These are phyloP conservation scores for Xylaria multiplex DNA, from an alignment of 2,329 filamentous ascomycete genomes.

Conservation along the genomic window DNA sequence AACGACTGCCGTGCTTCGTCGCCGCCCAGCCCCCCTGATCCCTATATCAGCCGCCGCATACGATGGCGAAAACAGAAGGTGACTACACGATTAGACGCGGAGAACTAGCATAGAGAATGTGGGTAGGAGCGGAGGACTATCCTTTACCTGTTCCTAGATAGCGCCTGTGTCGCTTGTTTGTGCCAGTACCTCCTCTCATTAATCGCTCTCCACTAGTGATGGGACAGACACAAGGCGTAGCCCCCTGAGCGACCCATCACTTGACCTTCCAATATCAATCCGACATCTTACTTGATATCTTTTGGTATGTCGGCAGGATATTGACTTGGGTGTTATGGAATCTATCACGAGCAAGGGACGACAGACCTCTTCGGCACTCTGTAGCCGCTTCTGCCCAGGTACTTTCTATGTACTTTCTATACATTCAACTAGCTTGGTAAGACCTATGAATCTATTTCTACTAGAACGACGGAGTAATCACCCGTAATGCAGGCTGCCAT, in stretches of 20 bases:
- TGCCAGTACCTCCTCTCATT: slow-evolving; percentile 16
- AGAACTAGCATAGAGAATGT: slow-evolving; percentile 23
- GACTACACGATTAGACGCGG: slow-evolving; percentile 32
- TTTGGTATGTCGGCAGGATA: neutral
- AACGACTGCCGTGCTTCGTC: slow-evolving; percentile 43
- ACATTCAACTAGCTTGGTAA: slow-evolving; percentile 7
- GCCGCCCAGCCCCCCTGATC: slow-evolving; percentile 41
- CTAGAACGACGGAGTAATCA: slow-evolving; percentile 18
- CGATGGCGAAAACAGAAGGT: slow-evolving; percentile 36
- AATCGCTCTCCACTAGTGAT: slow-evolving; percentile 13
- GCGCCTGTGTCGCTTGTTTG: slow-evolving; percentile 28
- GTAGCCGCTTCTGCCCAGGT: slow-evolving; percentile 14
- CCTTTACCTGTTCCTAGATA: slow-evolving; percentile 34
- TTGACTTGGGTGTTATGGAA: neutral
- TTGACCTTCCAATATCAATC: slow-evolving; percentile 17
- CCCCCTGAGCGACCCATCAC: slow-evolving; percentile 16
- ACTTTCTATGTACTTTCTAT: slow-evolving; percentile 13
- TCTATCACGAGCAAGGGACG: neutral
- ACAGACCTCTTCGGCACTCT: slow-evolving; percentile 6
- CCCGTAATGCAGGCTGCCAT: slow-evolving; percentile 14
- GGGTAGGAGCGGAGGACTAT: slow-evolving; percentile 25
- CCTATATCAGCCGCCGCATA: slow-evolving; percentile 43
- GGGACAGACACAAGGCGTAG: slow-evolving; percentile 14
- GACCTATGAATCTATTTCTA: neutral
- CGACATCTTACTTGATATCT: slow-evolving; percentile 8